Percentiles rank a stretch among this genome's conserved stretches.
Evolutionary conservation across 176 grass and related monocot species (phyloP).

Genomic region (Eragrostis nindensis): DNA sequence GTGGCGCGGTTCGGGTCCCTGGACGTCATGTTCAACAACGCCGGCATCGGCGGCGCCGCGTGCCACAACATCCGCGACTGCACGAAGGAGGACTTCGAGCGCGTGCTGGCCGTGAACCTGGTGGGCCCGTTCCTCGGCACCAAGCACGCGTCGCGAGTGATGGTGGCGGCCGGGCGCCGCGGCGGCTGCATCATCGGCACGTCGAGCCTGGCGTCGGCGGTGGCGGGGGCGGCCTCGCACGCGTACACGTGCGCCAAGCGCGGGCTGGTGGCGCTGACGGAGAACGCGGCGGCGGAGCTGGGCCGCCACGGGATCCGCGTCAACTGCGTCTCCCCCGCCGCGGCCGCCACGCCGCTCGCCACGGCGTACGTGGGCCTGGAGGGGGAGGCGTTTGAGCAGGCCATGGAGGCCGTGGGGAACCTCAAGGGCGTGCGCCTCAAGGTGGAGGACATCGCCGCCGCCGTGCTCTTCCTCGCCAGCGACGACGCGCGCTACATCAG

Average conservation of each 20-base stretch:
- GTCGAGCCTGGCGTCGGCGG: constrained; percentile 42
- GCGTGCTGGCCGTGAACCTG: constrained; percentile 50
- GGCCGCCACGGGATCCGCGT: constrained; percentile 55
- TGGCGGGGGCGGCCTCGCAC: constrained; percentile 33
- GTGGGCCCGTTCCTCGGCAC: constrained; percentile 58
- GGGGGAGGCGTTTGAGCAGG: constrained; percentile 44
- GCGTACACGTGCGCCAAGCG: constrained; percentile 61
- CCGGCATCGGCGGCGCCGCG: constrained; percentile 52
- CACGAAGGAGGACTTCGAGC: constrained; percentile 57
- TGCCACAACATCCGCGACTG: constrained; percentile 52
- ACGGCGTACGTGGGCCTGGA: constrained; percentile 31
- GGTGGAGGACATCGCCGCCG: constrained; percentile 53
- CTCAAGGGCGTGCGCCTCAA: constrained; percentile 51
- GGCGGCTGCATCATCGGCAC: constrained; percentile 52
- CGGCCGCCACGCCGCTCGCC: constrained; percentile 43
- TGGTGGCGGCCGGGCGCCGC: constrained; percentile 26
- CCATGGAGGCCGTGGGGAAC: constrained; percentile 33
- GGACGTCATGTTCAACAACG: constrained; percentile 74
- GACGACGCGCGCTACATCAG: constrained; percentile 58
- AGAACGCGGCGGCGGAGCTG: constrained; percentile 54
- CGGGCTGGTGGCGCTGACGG: constrained; percentile 47
- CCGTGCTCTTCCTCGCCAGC: constrained; percentile 57
- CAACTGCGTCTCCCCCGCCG: constrained; percentile 55
- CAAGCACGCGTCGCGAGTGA: constrained; percentile 61
- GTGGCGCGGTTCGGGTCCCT: constrained; percentile 47